These are phyloP conservation scores for Suhomyces chickasaworum DNA, from an alignment of 1,139 yeast genomes.

Conservation along the genomic window DNA sequence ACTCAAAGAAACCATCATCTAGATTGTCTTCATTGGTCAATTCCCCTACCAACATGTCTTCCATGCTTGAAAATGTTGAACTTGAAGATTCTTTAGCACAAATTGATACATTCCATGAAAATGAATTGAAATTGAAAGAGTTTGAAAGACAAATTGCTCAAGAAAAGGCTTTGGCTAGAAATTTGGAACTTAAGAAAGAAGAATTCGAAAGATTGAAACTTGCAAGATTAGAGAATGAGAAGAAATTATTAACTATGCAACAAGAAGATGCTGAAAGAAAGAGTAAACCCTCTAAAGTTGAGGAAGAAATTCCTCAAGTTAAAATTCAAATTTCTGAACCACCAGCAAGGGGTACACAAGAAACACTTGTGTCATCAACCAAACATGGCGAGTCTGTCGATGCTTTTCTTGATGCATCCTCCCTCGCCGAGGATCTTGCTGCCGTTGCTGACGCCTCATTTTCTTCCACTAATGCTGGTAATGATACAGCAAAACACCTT, in stretches of 20 bases:
- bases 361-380: conserved; percentile 1
- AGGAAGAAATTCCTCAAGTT: neutral
- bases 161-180: conserved; percentile 33
- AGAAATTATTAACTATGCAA: conserved; percentile 18
- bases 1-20: conserved; percentile 9
- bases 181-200: conserved; percentile 23
- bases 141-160: conserved; percentile 26
- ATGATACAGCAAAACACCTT: neutral
- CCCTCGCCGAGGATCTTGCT: conserved; percentile 1
- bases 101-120: conserved; percentile 17
- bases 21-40: conserved; percentile 13
- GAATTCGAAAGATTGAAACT: conserved; percentile 26
- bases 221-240: conserved; percentile 25
- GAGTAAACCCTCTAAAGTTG: neutral
- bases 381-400: neutral
- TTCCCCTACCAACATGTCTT: conserved; percentile 11
- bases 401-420: conserved; percentile 1
- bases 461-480: neutral
- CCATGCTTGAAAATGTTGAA: conserved; percentile 16
- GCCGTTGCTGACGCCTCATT: neutral
- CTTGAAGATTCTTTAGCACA: conserved; percentile 18
- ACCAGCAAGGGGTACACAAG: neutral
- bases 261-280: conserved; percentile 11
- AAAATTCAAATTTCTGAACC: neutral
- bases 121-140: conserved; percentile 25